These are phyloP conservation scores for Sporothrix inflata DNA, from an alignment of 2,329 filamentous ascomycete genomes.

Conservation along the genomic window DNA sequence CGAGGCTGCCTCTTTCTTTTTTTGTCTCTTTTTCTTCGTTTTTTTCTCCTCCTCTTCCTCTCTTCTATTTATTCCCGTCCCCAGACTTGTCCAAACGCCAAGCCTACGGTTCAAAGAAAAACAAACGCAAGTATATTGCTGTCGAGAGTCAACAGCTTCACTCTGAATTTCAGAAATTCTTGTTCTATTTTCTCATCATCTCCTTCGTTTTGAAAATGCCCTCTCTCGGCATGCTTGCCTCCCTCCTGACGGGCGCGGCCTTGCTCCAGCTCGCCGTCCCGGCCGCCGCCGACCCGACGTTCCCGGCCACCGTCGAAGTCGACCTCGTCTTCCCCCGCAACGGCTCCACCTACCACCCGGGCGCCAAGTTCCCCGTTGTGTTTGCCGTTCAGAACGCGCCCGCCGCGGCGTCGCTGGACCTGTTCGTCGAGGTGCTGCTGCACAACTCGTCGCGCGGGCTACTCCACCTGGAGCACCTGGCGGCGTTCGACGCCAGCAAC, in stretches of 20 bases:
- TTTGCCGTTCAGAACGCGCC: conserved; percentile 6
- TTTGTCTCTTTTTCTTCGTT: neutral
- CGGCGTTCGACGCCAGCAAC: neutral
- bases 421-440: neutral
- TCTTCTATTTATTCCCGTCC: neutral
- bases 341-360: neutral
- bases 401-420: neutral
- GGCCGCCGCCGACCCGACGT: neutral
- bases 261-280: neutral
- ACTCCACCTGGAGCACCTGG: neutral
- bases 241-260: neutral
- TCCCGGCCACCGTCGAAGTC: conserved; percentile 8
- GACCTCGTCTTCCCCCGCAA: conserved; percentile 16
- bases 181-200: too few relatives aligned
- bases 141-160: neutral
- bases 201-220: neutral
- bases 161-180: neutral
- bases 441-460: conserved; percentile 1
- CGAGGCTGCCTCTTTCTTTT: conserved; percentile 2
- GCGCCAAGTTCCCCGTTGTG: neutral
- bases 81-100: neutral
- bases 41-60: neutral
- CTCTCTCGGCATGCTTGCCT: neutral
- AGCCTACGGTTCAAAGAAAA: neutral
- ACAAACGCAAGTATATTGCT: neutral